A percentile compares a stretch with the other conserved stretches of the same genome.
These are phyloP conservation scores for Boletus bicolor DNA, from an alignment of 768 basidiomycete species.

Conservation along the genomic window DNA sequence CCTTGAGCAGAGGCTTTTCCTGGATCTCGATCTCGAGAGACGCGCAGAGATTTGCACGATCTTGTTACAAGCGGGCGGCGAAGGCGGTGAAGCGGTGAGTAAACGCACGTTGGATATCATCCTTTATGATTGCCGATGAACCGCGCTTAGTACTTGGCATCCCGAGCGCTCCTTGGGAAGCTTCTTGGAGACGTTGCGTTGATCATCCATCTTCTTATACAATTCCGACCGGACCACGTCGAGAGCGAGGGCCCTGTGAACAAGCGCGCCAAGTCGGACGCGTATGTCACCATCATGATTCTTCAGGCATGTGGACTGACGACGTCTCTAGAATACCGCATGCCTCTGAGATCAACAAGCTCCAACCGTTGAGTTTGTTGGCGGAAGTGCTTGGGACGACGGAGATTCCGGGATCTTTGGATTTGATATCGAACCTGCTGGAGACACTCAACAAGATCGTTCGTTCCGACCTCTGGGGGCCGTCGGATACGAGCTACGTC, in stretches of 20 bases:
- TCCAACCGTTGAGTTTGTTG: constrained; percentile 54
- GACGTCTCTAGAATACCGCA: constrained; percentile 3
- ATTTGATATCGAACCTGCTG: constrained; percentile 68
- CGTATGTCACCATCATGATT: constrained; percentile 45
- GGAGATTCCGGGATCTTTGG: constrained; percentile 62
- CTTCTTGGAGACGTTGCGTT: constrained; percentile 50
- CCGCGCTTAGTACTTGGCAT: constrained; percentile 38
- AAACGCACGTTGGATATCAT: not conserved
- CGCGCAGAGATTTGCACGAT: constrained; percentile 53
- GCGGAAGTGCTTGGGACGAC: constrained; percentile 70
- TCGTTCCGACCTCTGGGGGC: constrained; percentile 49
- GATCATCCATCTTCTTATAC: constrained; percentile 49
- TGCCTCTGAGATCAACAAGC: constrained; percentile 36
- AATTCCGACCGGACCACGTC: constrained; percentile 44
- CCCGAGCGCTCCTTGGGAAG: constrained; percentile 48
- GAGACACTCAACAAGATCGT: constrained; percentile 68
- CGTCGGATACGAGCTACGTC: constrained; percentile 70
- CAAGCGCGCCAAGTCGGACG: constrained; percentile 63
- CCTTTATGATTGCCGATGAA: not conserved
- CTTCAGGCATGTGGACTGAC: not conserved
- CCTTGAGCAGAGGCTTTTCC: constrained; percentile 57
- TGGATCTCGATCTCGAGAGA: constrained; percentile 46
- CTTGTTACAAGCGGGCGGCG: constrained; percentile 52
- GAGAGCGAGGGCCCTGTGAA: constrained; percentile 46
- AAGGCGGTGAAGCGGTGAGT: constrained; percentile 49